phyloP scores from a whole-genome alignment of 2,329 filamentous ascomycete genomes.

The Purpureocillium takamizusanense region DNA sequence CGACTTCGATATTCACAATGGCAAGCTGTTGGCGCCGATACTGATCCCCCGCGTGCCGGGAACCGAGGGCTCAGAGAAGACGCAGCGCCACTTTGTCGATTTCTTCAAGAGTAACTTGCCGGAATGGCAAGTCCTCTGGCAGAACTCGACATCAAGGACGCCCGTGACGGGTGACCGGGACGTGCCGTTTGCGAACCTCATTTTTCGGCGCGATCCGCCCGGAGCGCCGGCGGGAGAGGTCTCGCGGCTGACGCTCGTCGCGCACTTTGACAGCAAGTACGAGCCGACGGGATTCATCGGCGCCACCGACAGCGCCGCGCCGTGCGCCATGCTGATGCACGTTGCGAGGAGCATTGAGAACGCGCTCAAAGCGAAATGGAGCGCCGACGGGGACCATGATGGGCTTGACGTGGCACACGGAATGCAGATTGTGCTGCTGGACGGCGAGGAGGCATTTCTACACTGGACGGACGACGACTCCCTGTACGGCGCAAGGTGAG shows the following conservation, averaged over 20 bases:
- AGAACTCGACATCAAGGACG: conserved; percentile 83
- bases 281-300: conserved; percentile 81
- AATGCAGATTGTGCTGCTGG: conserved; percentile 80
- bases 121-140: conserved; percentile 69
- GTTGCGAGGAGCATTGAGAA: conserved; percentile 71
- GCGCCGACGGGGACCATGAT: conserved; percentile 50
- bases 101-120: conserved; percentile 73
- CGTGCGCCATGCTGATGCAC: conserved; percentile 90
- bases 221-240: conserved; percentile 68
- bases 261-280: conserved; percentile 87
- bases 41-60: conserved; percentile 83
- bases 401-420: conserved; percentile 68
- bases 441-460: conserved; percentile 89
- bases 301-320: conserved; percentile 86
- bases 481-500: conserved; percentile 75
- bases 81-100: conserved; percentile 71
- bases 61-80: conserved; percentile 62
- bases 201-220: conserved; percentile 81
- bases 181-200: conserved; percentile 79
- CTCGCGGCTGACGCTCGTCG: conserved; percentile 74
- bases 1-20: conserved; percentile 71
- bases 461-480: conserved; percentile 75
- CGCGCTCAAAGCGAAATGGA: conserved; percentile 76
- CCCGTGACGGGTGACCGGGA: conserved; percentile 62
- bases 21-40: conserved; percentile 75